Evolutionary conservation across 2,329 filamentous ascomycete species (phyloP).

Genomic region (Xylariales sp.): DNA sequence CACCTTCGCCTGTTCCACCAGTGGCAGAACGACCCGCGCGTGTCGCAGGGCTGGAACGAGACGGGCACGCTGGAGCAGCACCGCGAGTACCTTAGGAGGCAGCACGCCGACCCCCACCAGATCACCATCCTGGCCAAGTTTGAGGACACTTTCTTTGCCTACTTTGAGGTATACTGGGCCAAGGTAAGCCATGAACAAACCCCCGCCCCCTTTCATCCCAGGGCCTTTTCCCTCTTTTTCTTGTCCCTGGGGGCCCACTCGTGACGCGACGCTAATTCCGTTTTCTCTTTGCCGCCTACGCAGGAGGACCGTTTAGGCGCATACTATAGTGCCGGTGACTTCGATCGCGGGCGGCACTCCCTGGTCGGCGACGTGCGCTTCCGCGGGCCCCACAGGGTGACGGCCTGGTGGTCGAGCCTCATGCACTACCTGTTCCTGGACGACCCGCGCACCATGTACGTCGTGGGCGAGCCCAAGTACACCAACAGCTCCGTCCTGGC

Average conservation of each 20-base stretch:
- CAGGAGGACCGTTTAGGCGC: slow-evolving; percentile 53
- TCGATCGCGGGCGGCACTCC: slow-evolving; percentile 54
- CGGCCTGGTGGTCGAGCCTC: slow-evolving; percentile 57
- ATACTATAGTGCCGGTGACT: slow-evolving; percentile 52
- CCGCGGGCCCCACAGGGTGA: slow-evolving; percentile 56
- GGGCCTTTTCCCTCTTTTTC: too few species aligned
- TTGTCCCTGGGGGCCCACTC: too few species aligned
- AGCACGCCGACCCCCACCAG: slow-evolving; percentile 69
- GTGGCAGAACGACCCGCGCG: slow-evolving; percentile 82
- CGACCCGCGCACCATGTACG: slow-evolving; percentile 50
- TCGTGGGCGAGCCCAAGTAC: slow-evolving; percentile 68
- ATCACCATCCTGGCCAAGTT: slow-evolving; percentile 67
- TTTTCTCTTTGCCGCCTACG: too few species aligned
- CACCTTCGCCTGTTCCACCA: slow-evolving; percentile 69
- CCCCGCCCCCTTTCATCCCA: too few species aligned
- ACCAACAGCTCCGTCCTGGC: slow-evolving; percentile 66
- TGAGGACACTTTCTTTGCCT: slow-evolving; percentile 67
- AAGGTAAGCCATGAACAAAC: slow-evolving; percentile 33
- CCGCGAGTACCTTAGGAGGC: slow-evolving; percentile 62
- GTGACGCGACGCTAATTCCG: too few species aligned
- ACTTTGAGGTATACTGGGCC: slow-evolving; percentile 80
- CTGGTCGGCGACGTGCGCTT: slow-evolving; percentile 56
- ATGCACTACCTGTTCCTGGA: slow-evolving; percentile 62
- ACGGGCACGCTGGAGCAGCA: slow-evolving; percentile 73
- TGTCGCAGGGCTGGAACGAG: slow-evolving; percentile 76